Evolutionary conservation across 108 stramenopile species (phyloP).

Genomic region (Stephanodiscus minutulus): DNA sequence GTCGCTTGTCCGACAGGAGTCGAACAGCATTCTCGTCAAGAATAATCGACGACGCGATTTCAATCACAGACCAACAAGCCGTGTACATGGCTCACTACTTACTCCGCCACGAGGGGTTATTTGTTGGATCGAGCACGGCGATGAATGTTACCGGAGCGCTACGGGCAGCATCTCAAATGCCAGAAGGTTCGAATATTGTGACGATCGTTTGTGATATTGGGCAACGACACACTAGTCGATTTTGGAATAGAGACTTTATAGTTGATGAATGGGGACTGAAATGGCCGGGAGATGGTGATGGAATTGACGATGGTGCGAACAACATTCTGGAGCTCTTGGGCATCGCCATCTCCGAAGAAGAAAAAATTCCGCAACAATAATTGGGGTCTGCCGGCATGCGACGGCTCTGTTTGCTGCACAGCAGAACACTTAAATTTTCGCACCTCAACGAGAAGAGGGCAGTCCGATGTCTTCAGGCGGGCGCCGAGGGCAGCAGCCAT

Average conservation of each 20-base stretch:
- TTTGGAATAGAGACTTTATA: slow-evolving; percentile 89
- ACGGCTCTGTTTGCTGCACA: too few species aligned
- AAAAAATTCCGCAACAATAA: not conserved
- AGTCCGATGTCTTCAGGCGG: too few species aligned
- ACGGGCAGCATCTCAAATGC: slow-evolving; percentile 59
- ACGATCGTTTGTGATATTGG: slow-evolving; percentile 94
- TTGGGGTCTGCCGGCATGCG: not conserved
- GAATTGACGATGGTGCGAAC: not conserved
- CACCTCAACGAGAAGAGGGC: too few species aligned
- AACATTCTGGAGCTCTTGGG: slow-evolving; percentile 17
- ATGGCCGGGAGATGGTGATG: slow-evolving; percentile 70
- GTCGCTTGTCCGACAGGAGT: not conserved
- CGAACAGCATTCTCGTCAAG: slow-evolving; percentile 11
- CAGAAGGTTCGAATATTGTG: slow-evolving; percentile 67
- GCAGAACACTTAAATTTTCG: too few species aligned
- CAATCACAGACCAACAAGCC: slow-evolving; percentile 88
- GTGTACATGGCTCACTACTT: slow-evolving; percentile 95
- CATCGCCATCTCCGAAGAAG: not conserved
- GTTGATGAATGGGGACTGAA: slow-evolving; percentile 61
- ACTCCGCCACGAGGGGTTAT: slow-evolving; percentile 87
- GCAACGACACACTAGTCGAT: slow-evolving; percentile 81
- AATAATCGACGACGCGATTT: slow-evolving; percentile 67
- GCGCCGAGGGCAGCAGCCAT: too few species aligned
- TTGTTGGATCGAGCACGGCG: slow-evolving; percentile 94
- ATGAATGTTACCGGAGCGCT: slow-evolving; percentile 95